Base-by-base conservation (phyloP, 768 basidiomycete genomes). In the Leccinum olivaceopallidum region DNA sequence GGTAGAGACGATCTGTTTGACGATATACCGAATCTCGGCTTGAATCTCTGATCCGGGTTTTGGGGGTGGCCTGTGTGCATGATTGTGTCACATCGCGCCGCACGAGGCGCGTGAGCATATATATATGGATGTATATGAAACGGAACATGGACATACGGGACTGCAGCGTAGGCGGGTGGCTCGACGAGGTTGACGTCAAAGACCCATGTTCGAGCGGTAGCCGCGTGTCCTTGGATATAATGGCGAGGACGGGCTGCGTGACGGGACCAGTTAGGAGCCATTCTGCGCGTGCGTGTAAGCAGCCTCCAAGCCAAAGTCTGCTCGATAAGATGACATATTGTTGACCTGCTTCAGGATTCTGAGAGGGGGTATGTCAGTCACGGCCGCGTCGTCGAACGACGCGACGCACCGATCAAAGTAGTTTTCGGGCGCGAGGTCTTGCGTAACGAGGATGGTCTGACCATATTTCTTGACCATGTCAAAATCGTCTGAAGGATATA, bases 1-100 rank as follows among this genome's bases (percentile, higher is more conserved):
- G 74, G 92, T 94, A 50, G 92, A 92, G 47, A 97, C 94, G 69
- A 99, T 98, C 74, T 99, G 97, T 77, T 98, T 97, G 71, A 99
- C 84, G 68, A 98, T 98, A 53, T 94, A 94, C 20, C 96, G 87
- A 63, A 99, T 98, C 81, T 99, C 96, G 34, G 91, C 92, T 75
- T 97, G 94, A 51, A 98, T 96, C 69, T 98, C 94, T 18, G 89
- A 76, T 67, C 93, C 91, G 2, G 90, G 86, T 67, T 93, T 92
- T 1, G 85, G 75, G 53, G 81, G 74, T 63, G 77, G 75, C 51
- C 85, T 87, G 72, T 53, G 4, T 5, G 24, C 13, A 26, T 8
- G 1, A 1, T 52, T 14, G 9, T 28, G 56, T 49, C 8, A 60
- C 84, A 75, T 99, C 97, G 50, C 98, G 84, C 7, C 95, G 90